phyloP scores from a whole-genome alignment of 2,329 filamentous ascomycete genomes.

The Colletotrichum zoysiae region DNA sequence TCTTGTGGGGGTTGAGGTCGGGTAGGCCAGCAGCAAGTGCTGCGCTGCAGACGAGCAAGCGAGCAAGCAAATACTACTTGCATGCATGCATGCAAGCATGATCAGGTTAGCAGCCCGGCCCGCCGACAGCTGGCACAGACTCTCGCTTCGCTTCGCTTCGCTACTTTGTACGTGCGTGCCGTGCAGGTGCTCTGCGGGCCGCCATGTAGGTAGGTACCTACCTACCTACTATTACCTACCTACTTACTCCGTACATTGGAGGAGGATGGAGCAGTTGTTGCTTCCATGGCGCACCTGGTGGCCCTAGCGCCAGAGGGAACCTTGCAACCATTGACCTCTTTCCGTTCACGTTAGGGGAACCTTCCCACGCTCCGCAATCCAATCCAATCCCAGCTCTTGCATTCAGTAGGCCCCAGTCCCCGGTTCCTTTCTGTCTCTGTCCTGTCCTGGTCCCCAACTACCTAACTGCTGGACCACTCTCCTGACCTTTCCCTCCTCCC shows the following conservation, averaged over 20 bases:
- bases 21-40: conserved; percentile 1
- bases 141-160: conserved; percentile 17
- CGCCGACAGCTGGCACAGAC: conserved; percentile 15
- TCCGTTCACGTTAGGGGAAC: conserved; percentile 40
- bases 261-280: conserved; percentile 16
- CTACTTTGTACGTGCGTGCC: background rate
- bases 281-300: conserved; percentile 34
- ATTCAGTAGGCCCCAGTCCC: background rate
- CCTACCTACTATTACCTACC: background rate
- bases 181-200: conserved; percentile 8
- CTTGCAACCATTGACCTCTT: conserved; percentile 33
- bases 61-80: background rate
- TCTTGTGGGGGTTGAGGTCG: background rate
- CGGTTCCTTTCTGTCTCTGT: background rate
- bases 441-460: conserved; percentile 4
- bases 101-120: background rate
- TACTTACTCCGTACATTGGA: too few species aligned
- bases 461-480: conserved; percentile 19
- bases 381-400: conserved; percentile 29
- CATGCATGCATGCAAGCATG: background rate
- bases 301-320: conserved; percentile 36
- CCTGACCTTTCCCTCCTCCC: conserved; percentile 27
- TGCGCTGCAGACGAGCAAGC: background rate
- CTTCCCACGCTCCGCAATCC: conserved; percentile 39
- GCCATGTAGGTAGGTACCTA: conserved; percentile 3